Conservation (phyloP, 441 rosid genomes). For the Bocquillonia castaneifolia region DNA sequence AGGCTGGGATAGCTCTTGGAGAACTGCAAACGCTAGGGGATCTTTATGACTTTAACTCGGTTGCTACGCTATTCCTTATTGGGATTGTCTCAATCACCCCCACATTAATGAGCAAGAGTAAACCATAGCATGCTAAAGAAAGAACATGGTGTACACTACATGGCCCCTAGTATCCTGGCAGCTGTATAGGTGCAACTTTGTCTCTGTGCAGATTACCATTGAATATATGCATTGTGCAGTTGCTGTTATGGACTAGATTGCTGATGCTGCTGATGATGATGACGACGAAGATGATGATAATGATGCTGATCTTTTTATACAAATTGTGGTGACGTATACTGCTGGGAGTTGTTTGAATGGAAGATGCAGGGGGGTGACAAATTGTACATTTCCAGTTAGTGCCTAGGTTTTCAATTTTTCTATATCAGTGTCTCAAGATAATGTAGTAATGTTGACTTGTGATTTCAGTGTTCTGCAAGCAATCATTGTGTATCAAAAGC, state of each 20-base stretch:
- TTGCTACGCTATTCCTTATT: constrained; percentile 71
- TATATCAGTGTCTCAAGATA: neutral
- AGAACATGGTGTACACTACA: constrained; percentile 19
- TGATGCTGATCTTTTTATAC: neutral
- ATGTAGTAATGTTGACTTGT: neutral
- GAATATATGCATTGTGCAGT: constrained; percentile 25
- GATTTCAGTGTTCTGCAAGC: neutral
- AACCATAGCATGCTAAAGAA: constrained; percentile 20
- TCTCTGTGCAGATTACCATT: constrained; percentile 31
- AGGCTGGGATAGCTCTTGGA: constrained; percentile 92
- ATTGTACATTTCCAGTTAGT: constrained; percentile 8
- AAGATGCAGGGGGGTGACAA: neutral
- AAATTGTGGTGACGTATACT: neutral
- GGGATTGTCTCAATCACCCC: constrained; percentile 76
- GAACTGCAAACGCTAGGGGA: constrained; percentile 69
- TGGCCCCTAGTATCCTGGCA: neutral
- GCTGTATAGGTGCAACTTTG: neutral
- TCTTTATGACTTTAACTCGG: constrained; percentile 75
- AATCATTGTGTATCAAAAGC: neutral
- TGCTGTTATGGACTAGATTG: constrained; percentile 4
- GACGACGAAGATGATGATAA: neutral
- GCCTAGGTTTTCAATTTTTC: neutral
- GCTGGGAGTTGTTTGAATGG: neutral
- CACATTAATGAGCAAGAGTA: constrained; percentile 54
- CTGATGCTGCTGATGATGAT: constrained; percentile 4